Percentiles rank a stretch among this genome's conserved stretches.
phyloP scores from a whole-genome alignment of 2,329 filamentous ascomycete species.

The Fusarium sterilihyphosum region DNA sequence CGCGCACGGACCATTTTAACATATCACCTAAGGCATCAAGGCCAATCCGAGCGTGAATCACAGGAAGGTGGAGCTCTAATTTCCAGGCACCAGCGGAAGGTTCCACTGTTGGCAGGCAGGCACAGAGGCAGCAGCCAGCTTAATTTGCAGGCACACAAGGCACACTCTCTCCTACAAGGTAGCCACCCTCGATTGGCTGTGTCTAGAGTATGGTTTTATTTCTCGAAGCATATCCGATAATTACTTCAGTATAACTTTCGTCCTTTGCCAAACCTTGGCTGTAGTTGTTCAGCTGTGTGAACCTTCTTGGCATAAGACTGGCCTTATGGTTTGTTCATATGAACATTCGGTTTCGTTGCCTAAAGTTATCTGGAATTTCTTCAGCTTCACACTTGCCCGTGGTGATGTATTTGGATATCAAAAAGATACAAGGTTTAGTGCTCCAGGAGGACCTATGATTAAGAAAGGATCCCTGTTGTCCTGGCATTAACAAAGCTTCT shows the following conservation, averaged over 20 bases:
- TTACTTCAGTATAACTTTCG: not conserved
- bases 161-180: not conserved
- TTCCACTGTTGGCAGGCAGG: not conserved
- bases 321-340: not conserved
- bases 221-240: not conserved
- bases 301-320: not conserved
- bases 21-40: conserved; percentile 37
- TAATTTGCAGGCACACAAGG: not conserved
- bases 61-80: conserved; percentile 5
- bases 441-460: not conserved
- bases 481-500: not conserved
- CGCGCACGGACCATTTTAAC: conserved; percentile 18
- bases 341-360: not conserved
- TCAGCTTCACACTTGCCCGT: not conserved
- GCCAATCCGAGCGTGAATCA: conserved; percentile 24
- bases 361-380: not conserved
- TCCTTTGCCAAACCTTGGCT: not conserved
- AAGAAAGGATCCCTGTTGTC: not conserved
- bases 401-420: not conserved
- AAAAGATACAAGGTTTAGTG: not conserved
- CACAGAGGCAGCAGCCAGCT: not conserved
- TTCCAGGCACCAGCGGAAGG: conserved; percentile 31
- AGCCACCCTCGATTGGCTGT: not conserved
- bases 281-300: not conserved
- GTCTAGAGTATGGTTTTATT: not conserved